Evolutionary conservation across 2,329 filamentous ascomycete genomes (phyloP), one percentile per base, ranked within the genome.

Genomic region (Huntiella decipiens): DNA sequence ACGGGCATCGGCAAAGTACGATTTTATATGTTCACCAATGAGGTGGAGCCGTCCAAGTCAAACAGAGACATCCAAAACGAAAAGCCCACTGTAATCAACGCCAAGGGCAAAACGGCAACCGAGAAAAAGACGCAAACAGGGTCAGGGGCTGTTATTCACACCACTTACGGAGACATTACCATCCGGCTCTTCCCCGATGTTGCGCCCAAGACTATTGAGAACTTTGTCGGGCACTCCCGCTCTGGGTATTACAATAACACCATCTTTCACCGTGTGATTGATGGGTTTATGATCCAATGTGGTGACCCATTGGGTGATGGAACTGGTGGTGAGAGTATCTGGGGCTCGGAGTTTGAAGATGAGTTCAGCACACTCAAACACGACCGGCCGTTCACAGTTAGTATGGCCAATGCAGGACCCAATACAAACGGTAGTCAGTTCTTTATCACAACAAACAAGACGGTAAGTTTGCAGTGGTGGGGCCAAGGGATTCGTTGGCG

Each of bases 11-110:
- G 79, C 51, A 96, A 94, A 63, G 74, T 82, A 22, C 81, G 92
- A 36, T 98, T 98, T 64, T 98, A 95, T 70, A 86, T 96, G 77
- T 98, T 95, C 62, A 94, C 84, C 33, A 93, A 95, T 60, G 82
- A 94, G 35, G 74, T 79, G 34, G 81, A 85, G 17, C 71, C 91
- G 44, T 80, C 78, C 53, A 93, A 88, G 60, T 80, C 82, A 5
- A 79, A 79, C 33, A 78, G 91, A 53, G 91, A 98, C 59, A 71
- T 98, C 8, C 86, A 94, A 54, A 98, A 98, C 59, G 91, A 98
- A 63, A 87, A 86, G 54, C 91, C 88, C 0, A 79, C 75, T 1
- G 65, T 65, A 40, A 46, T 47, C 37, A 46, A 44, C 22, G 39
- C 44, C 31, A 49, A 50, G 11, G 32, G 87, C 1, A 79, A 75